Percentiles rank a stretch among this genome's conserved stretches.
phyloP scores from a whole-genome alignment of 2,329 filamentous ascomycete genomes.

The Trichothecium roseum region DNA sequence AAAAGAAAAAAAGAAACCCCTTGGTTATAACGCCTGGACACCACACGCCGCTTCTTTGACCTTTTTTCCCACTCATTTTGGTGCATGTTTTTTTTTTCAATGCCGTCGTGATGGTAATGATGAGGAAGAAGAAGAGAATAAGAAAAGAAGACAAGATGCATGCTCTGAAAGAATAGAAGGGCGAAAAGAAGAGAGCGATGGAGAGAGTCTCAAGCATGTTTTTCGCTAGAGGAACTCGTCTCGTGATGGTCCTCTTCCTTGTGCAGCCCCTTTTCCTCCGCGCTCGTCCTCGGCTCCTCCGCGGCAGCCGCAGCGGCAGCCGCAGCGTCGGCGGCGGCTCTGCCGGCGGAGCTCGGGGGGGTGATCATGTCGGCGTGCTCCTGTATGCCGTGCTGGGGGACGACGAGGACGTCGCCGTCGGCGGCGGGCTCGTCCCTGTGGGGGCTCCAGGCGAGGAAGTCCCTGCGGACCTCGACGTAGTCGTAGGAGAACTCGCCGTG shows the following conservation, averaged over 20 bases:
- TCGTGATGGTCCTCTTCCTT: slow-evolving; percentile 2
- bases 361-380: slow-evolving; percentile 43
- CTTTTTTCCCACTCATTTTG: too few species aligned
- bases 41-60: too few species aligned
- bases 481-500: slow-evolving; percentile 86
- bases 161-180: too few species aligned
- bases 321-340: slow-evolving; percentile 5
- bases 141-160: too few species aligned
- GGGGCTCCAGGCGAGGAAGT: slow-evolving; percentile 82
- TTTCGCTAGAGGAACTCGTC: slow-evolving; percentile 1
- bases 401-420: slow-evolving; percentile 42
- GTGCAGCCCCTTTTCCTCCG: background rate
- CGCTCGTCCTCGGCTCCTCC: too few species aligned
- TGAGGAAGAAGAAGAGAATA: too few species aligned
- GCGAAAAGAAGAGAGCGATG: too few species aligned
- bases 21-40: too few species aligned
- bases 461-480: slow-evolving; percentile 79
- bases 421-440: slow-evolving; percentile 54
- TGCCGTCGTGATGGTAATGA: too few species aligned
- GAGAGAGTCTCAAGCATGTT: background rate
- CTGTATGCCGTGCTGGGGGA: slow-evolving; percentile 61
- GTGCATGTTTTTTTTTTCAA: too few species aligned
- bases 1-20: too few species aligned
- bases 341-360: slow-evolving; percentile 11
- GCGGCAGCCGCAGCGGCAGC: slow-evolving; percentile 1